phyloP scores from a whole-genome alignment of 441 rosid species.

The Brassica balearica region DNA sequence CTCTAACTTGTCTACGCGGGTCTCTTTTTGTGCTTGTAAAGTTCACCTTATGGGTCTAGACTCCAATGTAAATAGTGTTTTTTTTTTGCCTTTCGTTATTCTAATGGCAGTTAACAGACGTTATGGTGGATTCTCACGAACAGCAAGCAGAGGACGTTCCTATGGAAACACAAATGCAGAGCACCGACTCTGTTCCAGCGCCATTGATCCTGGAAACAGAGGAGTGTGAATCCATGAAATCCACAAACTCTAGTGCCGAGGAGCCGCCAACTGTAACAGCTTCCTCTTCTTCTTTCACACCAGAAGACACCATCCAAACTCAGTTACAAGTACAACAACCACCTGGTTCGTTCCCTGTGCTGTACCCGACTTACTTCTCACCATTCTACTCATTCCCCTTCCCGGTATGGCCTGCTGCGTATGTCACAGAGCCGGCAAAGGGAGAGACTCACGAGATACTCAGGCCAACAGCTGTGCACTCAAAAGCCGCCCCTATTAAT shows the following conservation, averaged over 20 bases:
- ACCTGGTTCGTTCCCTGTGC: conserved; percentile 65
- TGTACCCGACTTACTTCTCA: conserved; percentile 70
- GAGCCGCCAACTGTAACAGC: conserved; percentile 32
- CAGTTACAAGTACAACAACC: conserved; percentile 12
- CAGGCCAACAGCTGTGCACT: conserved; percentile 72
- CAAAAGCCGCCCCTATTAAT: conserved; percentile 58
- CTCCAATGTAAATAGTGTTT: neutral
- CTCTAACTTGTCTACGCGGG: too few relatives aligned
- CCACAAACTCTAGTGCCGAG: conserved; percentile 69
- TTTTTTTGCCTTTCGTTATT: neutral
- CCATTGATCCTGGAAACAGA: conserved; percentile 63
- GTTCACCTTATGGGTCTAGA: neutral
- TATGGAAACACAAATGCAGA: conserved; percentile 48
- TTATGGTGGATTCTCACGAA: conserved; percentile 61
- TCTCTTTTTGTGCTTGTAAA: neutral
- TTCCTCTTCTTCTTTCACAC: conserved; percentile 10
- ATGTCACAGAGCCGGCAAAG: conserved; percentile 51
- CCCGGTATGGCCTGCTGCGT: conserved; percentile 62
- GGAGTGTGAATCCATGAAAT: conserved; percentile 87
- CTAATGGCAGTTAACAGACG: conserved; percentile 43
- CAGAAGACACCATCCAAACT: conserved; percentile 24
- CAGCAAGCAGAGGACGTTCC: conserved; percentile 45
- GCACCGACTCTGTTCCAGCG: conserved; percentile 51
- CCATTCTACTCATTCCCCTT: conserved; percentile 65
- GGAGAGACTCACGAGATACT: conserved; percentile 67